Base-by-base conservation (phyloP, 2,329 filamentous ascomycete species). In the Sporothrix phasma region DNA sequence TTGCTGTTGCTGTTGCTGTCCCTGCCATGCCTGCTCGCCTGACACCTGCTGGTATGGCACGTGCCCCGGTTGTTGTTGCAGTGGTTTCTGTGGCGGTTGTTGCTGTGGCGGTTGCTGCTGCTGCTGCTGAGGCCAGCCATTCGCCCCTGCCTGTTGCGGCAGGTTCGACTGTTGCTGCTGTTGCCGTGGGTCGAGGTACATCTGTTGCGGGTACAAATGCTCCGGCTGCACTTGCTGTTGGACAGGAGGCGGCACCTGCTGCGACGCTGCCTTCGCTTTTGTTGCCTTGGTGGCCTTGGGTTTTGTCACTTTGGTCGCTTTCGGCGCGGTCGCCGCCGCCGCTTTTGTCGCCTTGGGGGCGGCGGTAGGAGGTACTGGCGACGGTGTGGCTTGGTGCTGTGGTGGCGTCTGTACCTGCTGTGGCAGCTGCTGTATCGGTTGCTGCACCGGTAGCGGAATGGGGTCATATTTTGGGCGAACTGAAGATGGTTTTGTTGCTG, bases 51-150 rank as follows among this genome's bases (percentile, higher is more conserved):
- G 46, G n/a, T 56, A n/a, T 19, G n/a, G 31, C 10, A 37, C 17
- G 6, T 39, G 31, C 8, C n/a, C 26, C 6, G 15, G 31, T 13
- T 34, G 41, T 5, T 60, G 43, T 8, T 22, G n/a, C n/a, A n/a
- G n/a, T n/a, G n/a, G n/a, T n/a, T n/a, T n/a, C n/a, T n/a, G n/a
- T n/a, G n/a, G n/a, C n/a, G n/a, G n/a, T n/a, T n/a, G 31, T 7
- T 34, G 41, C 15, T 60, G 45, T 3, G 15, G 29, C 31, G n/a
- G n/a, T n/a, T 47, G 47, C 3, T 49, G 47, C 37, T 51, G 62
- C 29, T 65, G 58, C 29, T 65, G 47, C 1, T 64, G 63, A 13
- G 61, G 58, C 64, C 61, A 65, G 46, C 53, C 61, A 19, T 63
- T 63, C 3, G 34, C 37, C 15, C 19, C 60, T 58, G 51, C 31